Conservation (phyloP, 768 basidiomycete species). For the Sarcomyxa edulis region DNA sequence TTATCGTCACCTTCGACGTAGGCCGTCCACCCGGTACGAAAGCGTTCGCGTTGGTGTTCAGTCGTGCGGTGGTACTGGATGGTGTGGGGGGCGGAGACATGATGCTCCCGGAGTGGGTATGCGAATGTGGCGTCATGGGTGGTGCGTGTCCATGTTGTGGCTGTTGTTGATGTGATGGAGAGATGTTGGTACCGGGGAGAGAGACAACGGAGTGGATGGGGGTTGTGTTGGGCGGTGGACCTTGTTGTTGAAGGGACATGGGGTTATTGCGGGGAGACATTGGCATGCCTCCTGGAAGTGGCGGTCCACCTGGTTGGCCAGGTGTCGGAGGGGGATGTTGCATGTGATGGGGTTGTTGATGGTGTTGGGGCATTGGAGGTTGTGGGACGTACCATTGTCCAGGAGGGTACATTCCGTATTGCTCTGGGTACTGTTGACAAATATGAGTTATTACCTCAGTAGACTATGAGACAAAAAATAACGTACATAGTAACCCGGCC, state of each 20-base stretch:
- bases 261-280: slow-evolving; percentile 66
- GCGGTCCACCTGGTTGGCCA: slow-evolving; percentile 39
- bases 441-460: slow-evolving; percentile 3
- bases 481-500: slow-evolving; percentile 58
- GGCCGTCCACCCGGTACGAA: slow-evolving; percentile 55
- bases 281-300: slow-evolving; percentile 47
- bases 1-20: slow-evolving; percentile 48
- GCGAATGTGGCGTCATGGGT: slow-evolving; percentile 33
- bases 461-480: slow-evolving; percentile 7
- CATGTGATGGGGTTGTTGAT: slow-evolving; percentile 32
- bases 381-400: slow-evolving; percentile 35
- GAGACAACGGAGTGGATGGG: slow-evolving; percentile 34
- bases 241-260: slow-evolving; percentile 49
- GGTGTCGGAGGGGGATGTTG: slow-evolving; percentile 48
- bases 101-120: slow-evolving; percentile 40
- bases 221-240: slow-evolving; percentile 68
- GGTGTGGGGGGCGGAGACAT: slow-evolving; percentile 67
- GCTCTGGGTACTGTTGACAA: slow-evolving; percentile 35
- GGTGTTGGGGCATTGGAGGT: slow-evolving; percentile 31
- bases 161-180: slow-evolving; percentile 17
- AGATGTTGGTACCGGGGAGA: too few species aligned
- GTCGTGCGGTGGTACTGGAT: slow-evolving; percentile 40
- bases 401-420: slow-evolving; percentile 38
- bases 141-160: too few species aligned
- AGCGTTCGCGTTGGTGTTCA: slow-evolving; percentile 59